Evolutionary conservation across 805 yeast genomes (phyloP).

Genomic region (Wickerhamomyces bovis): DNA sequence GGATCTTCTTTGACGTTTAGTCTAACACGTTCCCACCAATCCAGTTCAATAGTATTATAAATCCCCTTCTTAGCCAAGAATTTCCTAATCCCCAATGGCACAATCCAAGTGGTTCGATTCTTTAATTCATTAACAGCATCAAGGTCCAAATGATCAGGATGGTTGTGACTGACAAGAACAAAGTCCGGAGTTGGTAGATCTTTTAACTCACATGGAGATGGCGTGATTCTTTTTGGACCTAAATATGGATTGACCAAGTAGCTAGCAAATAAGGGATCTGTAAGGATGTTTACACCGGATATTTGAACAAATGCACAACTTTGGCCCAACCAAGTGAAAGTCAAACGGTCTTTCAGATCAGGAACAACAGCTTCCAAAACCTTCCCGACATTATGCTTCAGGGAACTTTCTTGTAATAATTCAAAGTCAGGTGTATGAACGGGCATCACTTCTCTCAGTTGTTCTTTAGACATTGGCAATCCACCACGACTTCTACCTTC

Average conservation of each 20-base stretch:
- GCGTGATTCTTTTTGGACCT: constrained; percentile 83
- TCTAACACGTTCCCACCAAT: constrained; percentile 83
- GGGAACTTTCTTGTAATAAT: constrained; percentile 14
- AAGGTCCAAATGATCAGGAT: constrained; percentile 88
- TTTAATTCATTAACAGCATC: constrained; percentile 49
- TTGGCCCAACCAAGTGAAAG: constrained; percentile 92
- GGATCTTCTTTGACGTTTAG: constrained; percentile 26
- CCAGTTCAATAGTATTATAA: constrained; percentile 63
- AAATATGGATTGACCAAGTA: constrained; percentile 52
- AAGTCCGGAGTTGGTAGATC: constrained; percentile 66
- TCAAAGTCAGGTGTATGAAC: constrained; percentile 43
- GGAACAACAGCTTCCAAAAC: constrained; percentile 27
- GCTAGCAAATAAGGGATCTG: constrained; percentile 79
- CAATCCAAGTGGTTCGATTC: constrained; percentile 70
- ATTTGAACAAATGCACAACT: constrained; percentile 74
- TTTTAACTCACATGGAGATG: constrained; percentile 61
- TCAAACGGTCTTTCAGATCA: constrained; percentile 37
- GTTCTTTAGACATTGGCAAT: constrained; percentile 37
- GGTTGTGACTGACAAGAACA: constrained; percentile 85
- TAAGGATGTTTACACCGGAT: constrained; percentile 64
- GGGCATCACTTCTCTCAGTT: constrained; percentile 54
- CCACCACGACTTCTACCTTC: constrained; percentile 56
- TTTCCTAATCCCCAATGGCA: constrained; percentile 71
- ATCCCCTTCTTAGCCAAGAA: constrained; percentile 56
- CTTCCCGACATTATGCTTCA: constrained; percentile 6